Evolutionary conservation across 192 early-diverging fungal genomes (phyloP), one percentile per base, ranked within the genome.

Genomic region (Linnemannia elongata): DNA sequence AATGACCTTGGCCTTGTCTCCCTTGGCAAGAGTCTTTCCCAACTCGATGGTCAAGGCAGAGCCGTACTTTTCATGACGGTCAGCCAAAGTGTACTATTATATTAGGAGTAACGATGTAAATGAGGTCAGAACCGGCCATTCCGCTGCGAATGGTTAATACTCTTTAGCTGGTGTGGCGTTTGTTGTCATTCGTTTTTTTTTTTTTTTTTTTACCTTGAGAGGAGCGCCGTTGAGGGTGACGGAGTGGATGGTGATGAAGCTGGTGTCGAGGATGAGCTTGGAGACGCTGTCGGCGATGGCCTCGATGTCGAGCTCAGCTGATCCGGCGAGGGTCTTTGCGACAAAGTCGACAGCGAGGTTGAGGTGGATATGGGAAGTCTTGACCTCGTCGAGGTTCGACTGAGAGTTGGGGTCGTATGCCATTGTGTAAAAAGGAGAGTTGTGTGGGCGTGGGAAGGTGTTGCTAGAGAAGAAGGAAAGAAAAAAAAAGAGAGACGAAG

Each of bases 361-460:
- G 78, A 99, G 91, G 81, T 96, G 94, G 41, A 96, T 85, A 84
- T 97, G 96, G 70, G 75, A 91, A n/a, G 95, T 94, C 70, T 90
- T 88, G 45, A 97, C 89, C 74, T 96, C 91, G 84, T 92, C 86
- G 36, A 95, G 92, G 90, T 98, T 98, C 17, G 97, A 94, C 57
- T 93, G 94, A 68, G 95, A 96, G 88, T 93, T 97, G 47, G 96
- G 97, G 88, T 99, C 98, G 81, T 90, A 90, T 42, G 82, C 69
- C 87, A 88, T 89, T n/a, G 76, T 78, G 63, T 30, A 35, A 24
- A 22, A 44, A 45, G 24, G 24, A 30, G 66, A 41, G 39, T 35
- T 79, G 27, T 78, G 24, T 45, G 66, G 30, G 3, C 49, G 49
- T 12, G 22, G 39, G n/a, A 27, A 17, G 44, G 70, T 24, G 44